A percentile compares a stretch with the other conserved stretches of the same genome.
Evolutionary conservation across 1,284 basidiomycete species (phyloP).

Genomic region (Neolentinus lepideus): DNA sequence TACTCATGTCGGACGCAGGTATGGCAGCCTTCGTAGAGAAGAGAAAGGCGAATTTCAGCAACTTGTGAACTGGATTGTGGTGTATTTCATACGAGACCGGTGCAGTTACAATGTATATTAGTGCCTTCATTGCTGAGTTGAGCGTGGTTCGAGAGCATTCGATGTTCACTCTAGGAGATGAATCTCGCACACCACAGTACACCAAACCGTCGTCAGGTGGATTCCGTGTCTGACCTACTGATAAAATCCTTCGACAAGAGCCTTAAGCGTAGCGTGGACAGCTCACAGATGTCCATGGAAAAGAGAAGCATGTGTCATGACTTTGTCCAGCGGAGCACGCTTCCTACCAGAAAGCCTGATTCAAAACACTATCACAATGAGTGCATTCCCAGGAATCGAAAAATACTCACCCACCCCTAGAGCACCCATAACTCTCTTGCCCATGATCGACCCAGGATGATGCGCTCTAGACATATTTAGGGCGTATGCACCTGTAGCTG

Average conservation of each 20-base stretch:
- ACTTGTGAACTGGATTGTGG: slow-evolving; percentile 30
- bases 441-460: slow-evolving; percentile 25
- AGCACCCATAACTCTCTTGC: slow-evolving; percentile 28
- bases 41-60: slow-evolving; percentile 80
- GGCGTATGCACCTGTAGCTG: slow-evolving; percentile 25
- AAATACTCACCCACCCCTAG: slow-evolving; percentile 23
- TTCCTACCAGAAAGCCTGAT: slow-evolving; percentile 1
- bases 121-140: background rate
- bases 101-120: background rate
- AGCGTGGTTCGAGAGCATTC: background rate
- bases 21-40: slow-evolving; percentile 99
- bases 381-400: background rate
- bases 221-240: background rate
- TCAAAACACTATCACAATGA: background rate
- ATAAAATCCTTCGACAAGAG: too few relatives aligned
- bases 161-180: too few relatives aligned
- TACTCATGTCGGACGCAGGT: slow-evolving; percentile 35
- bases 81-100: background rate
- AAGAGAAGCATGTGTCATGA: background rate
- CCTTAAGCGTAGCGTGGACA: background rate
- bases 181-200: too few relatives aligned
- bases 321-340: background rate
- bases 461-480: slow-evolving; percentile 26
- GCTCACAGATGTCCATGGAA: background rate
- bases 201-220: too few relatives aligned